Evolutionary conservation across 1,284 basidiomycete species (phyloP), one percentile per base, ranked within the genome.

Genomic region (Schizopora paradoxa): DNA sequence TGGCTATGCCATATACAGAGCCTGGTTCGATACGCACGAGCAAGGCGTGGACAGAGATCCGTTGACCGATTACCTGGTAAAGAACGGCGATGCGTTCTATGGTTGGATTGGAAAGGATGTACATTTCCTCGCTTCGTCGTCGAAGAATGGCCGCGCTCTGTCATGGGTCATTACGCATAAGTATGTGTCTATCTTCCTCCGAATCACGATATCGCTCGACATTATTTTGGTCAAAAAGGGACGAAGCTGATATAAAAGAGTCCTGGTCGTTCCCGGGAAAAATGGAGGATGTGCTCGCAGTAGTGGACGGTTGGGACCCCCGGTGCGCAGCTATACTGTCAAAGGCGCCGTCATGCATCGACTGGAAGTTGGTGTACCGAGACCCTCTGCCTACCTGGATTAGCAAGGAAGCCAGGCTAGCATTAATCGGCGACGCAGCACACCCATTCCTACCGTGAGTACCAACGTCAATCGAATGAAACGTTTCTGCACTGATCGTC

Each of bases 301-400:
- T 61, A 14, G 58, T 61, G 2, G 54, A 62, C 28, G 60, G 46
- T 16, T 61, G 58, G 54, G 58, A 66, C 47, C 56, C 58, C 10
- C 58, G 59, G 28, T 63, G 60, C 39, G 54, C 56, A 22, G 63
- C 53, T 3, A 43, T 58, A 25, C 48, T 58, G 7, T 55, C 53
- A 25, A 60, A 58, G 37, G 58, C 57, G 4, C 54, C 54, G 2
- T 51, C 53, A 2, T 59, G 60, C n/a, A 48, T 62, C 16, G 59
- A 61, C 37, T 65, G 61, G 63, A 64, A 60, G 47, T 41, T 63
- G n/a, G 53, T 60, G 16, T 51, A 60, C 39, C 58, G 60, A 13
- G 60, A 64, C 26, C 61, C 60, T 11, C 52, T 61, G 5, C 57
- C 56, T 27, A 61, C 52, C n/a, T 62, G 61, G 58, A 46, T 66